Evolutionary conservation across 1,139 yeast species (phyloP), one percentile per base, ranked within the genome.

Genomic region (Candida tunisiensis): DNA sequence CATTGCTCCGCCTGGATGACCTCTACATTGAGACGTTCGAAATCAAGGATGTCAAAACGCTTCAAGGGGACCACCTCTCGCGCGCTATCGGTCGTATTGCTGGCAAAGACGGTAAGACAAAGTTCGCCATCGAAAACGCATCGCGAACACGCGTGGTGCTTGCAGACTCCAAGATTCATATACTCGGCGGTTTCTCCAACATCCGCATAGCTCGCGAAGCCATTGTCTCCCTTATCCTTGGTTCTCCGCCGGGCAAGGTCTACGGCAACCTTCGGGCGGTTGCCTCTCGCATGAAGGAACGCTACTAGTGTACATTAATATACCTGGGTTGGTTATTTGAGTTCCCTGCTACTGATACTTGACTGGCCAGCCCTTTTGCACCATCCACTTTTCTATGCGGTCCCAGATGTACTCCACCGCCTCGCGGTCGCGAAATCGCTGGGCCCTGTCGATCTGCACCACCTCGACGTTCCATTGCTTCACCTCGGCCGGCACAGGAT

Each of bases 61-160:
- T 88, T 40, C 73, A 73, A 19, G 98, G 98, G 14, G 98, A 88
- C 55, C 98, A 88, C 66, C 65, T 88, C 52, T 75, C 93, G 26
- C 74, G 99, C 63, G 98, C 99, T 12, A 88, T 88, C 50, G 99
- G 98, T 44, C 83, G 99, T 65, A 88, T 88, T 53, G 98, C 98
- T 15, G 99, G 99, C 53, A 91, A 88, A 50, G 99, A 88, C 49
- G 99, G 99, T 47, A 85, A 85, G 57, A 88, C 98, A 36, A 88
- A 88, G 58, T 88, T 85, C 53, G 95, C 98, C 20, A 88, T 88
- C 45, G 99, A 88, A 55, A 88, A 88, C 48, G 96, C 98, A 15
- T 85, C 98, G 18, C 70, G 96, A 59, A 88, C 99, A 9, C 75
- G 99, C 62, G 85, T 88, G 27, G 99, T 88, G 13, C 64, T 88